Conservation (phyloP, 2,329 filamentous ascomycete genomes). For the Fusarium redolens region DNA sequence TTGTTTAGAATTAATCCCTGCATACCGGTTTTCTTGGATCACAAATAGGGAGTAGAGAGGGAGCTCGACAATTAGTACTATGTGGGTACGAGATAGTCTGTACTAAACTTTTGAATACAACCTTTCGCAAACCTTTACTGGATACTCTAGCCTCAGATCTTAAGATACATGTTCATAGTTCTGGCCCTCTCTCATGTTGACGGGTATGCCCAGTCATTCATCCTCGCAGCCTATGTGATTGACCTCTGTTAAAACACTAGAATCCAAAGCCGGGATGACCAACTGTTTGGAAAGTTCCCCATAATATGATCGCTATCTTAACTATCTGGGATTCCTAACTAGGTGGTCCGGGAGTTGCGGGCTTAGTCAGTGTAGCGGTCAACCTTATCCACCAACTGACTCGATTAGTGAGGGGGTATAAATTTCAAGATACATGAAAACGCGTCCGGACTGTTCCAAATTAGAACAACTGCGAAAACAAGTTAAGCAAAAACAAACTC, state of each 20-base stretch:
- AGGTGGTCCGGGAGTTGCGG: not conserved
- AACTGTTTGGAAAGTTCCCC: not conserved
- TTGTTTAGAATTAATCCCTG: not conserved
- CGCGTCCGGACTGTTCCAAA: too few relatives aligned
- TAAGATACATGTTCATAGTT: not conserved
- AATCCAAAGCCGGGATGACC: not conserved
- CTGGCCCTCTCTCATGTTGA: not conserved
- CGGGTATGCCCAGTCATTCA: not conserved
- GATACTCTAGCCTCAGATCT: not conserved
- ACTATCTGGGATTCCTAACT: not conserved
- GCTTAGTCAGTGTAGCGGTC: not conserved
- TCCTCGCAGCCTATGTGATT: not conserved
- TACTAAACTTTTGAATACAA: not conserved
- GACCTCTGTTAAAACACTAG: too few relatives aligned
- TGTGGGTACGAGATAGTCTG: not conserved
- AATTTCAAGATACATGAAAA: not conserved
- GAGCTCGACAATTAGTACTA: not conserved
- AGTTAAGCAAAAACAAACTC: rapidly evolving
- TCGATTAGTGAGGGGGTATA: not conserved
- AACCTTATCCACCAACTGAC: not conserved
- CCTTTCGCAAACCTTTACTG: not conserved
- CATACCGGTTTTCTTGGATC: not conserved
- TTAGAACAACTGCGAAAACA: not conserved
- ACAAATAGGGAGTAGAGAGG: not conserved
- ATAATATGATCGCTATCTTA: not conserved